Base-by-base conservation (phyloP, 1,284 basidiomycete species). In the Apiotrichum mycotoxinovorans region DNA sequence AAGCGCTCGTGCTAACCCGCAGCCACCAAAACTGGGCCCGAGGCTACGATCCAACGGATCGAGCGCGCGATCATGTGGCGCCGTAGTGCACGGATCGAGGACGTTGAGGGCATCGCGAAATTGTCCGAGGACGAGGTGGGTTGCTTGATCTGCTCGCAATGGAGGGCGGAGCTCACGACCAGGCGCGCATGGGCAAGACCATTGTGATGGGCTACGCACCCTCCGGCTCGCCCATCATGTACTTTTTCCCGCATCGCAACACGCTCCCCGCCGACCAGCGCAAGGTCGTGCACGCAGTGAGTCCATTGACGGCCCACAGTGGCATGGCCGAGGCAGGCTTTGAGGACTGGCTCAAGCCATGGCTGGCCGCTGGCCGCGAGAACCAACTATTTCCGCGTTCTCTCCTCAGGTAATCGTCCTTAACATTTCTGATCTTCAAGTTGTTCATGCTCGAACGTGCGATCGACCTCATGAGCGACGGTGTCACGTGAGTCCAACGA, bases 391-490 rank as follows among this genome's bases (percentile, higher is more conserved):
- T n/a, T n/a, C n/a, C n/a, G n/a, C n/a, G 35, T 37, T 14, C 4
- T 14, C 38, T 5, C 15, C 15, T 4, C 4, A 3, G 15, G 15
- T 40, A 20, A 20, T n/a, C 7, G 8, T 7, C 20, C n/a, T n/a
- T 41, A 41, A 41, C 42, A 22, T 18, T 43, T 17, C 42, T 43
- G 42, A 25, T 26, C 25, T 1, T 2, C 12, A 46, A 72, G 72
- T 57, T 74, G 23, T 74, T 70, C 58, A 64, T 73, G 58, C 51
- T 74, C 25, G 74, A 76, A 49, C 60, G 74, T 35, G 68, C 71
- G 1, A 62, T 62, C 20, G 74, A 76, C 60, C 62, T 76, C 15
- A 69, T 72, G 67, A 45, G 59, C 11, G 59, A 64, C n/a, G 70
- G 70, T n/a, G 64, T 73, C 25, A 66, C 51, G 56, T 43, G 25